Evolutionary conservation across 208 protist genomes (phyloP).

Genomic region (Wallacemonas rigidus): DNA sequence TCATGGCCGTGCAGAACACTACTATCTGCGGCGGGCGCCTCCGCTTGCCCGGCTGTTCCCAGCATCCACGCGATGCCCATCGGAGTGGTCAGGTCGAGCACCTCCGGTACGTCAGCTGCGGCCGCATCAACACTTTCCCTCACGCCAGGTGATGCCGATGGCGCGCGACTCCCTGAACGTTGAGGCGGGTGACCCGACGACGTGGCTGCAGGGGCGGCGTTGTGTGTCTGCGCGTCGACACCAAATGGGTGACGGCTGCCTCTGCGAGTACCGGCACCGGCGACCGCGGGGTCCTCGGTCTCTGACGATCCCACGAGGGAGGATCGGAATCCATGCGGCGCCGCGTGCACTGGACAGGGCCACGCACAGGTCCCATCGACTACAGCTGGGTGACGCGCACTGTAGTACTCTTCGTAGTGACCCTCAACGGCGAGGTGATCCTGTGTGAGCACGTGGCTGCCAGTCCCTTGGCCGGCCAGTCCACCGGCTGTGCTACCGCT

Average conservation of each 20-base stretch:
- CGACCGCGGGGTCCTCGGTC: too few relatives aligned
- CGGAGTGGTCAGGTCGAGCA: conserved; percentile 7
- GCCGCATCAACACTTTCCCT: too few relatives aligned
- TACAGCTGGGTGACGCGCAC: conserved; percentile 3
- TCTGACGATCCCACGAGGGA: too few relatives aligned
- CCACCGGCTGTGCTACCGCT: conserved; percentile 1
- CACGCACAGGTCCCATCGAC: neutral
- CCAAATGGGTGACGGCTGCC: too few relatives aligned
- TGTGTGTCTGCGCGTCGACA: too few relatives aligned
- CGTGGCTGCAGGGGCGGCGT: too few relatives aligned
- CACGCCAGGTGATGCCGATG: too few relatives aligned
- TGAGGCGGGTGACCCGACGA: too few relatives aligned
- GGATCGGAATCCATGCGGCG: neutral
- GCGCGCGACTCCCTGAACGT: too few relatives aligned
- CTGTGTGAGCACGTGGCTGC: conserved; percentile 14
- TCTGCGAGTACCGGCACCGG: too few relatives aligned
- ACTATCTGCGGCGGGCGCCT: neutral
- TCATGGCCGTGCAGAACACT: too few relatives aligned
- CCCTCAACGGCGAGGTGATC: conserved; percentile 30
- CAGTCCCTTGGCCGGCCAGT: conserved; percentile 13
- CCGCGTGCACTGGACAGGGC: neutral
- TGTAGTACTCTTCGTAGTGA: conserved; percentile 39
- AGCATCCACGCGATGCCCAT: conserved; percentile 10
- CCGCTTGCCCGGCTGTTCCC: neutral
- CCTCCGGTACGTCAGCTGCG: neutral